Base-by-base conservation (phyloP, 2,329 filamentous ascomycete genomes). In the Zymoseptoria crescenta region DNA sequence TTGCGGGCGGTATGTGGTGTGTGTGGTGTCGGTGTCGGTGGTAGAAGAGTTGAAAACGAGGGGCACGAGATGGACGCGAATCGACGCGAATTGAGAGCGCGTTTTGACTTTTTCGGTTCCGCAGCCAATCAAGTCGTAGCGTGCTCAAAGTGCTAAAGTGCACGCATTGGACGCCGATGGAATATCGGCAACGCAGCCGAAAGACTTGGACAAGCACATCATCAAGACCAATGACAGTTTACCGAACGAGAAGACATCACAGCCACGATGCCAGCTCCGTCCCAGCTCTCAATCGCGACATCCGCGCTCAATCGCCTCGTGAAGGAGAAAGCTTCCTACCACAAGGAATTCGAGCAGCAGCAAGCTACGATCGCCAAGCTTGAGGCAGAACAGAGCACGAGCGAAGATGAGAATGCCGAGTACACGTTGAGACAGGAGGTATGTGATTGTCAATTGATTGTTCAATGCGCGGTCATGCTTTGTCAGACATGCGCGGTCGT, bases 271-370 rank as follows among this genome's bases (percentile, higher is more conserved):
- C 82, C 89, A 3, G 81, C 90, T 30, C 88, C 89, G 51, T 86
- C 87, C 1, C 82, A 86, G 67, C 84, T 96, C 73, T 76, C 84
- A 68, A 94, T 96, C 71, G 86, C 88, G 51, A 94, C 89, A 24
- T 84, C 87, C 62, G 85, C 90, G 20, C 84, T 97, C 66, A 80
- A 83, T 68, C 90, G 94, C 60, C 83, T 97, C 53, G 84, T 96
- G 65, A 96, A 96, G 75, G 94, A 99, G 75, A 90, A 96, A 74
- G 80, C 83, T 48, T 93, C 87, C 68, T 97, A 99, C 77, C 88
- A 92, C 79, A 88, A 88, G 72, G 94, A 99, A 74, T 82, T 92
- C 20, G 79, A 82, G 64, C 80, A 87, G 64, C 92, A 97, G 73
- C 81, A 89, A 67, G 81, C 82, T 62, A 84, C 88, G 58, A 82